Base-by-base conservation (phyloP, 2,329 filamentous ascomycete genomes). In the Penicillium sp. region DNA sequence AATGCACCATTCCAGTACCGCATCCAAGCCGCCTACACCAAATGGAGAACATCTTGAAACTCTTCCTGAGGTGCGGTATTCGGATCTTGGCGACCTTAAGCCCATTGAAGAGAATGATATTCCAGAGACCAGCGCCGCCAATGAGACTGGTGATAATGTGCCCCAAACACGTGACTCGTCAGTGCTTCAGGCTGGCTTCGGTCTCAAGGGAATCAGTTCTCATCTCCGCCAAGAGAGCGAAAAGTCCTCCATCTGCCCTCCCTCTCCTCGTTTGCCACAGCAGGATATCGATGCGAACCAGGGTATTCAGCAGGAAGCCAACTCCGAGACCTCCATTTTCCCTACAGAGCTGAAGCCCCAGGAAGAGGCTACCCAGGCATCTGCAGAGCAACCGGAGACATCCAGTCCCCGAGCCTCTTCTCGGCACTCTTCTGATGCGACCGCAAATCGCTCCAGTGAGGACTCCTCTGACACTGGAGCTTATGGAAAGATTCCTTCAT, bases 221-320 rank as follows among this genome's bases (percentile, higher is more conserved):
- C 94, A 97, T 76, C 76, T 97, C 33, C 85, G 94, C 44, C 85
- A 85, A 27, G 85, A 87, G 57, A 97, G 93, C 73, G 87, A 87
- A 52, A 82, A 85, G 12, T 97, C 93, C 1, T 95, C 91, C 0
- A 80, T 94, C 21, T 91, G 90, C 60, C 84, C 83, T 21, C 75
- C 72, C 20, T 76, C 76, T 8, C 68, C 71, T 29, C 59, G 58
- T 3, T 57, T 78, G 23, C 63, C 69, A 36, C 68, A 66, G 6
- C 59, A 68, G 9, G 70, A 73, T 9, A 10, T 30, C 24, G 20
- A 34, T n/a, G 4, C 33, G 17, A 45, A 39, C 33, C 6, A 48
- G 2, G 17, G 8, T 7, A n/a, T n/a, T 18, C 39, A 18, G 24
- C 24, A 42, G 29, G 32, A 37, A n/a, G 3, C 23, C 17, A 6